These are phyloP conservation scores for Ustilago trichophora DNA, from an alignment of 1,284 basidiomycete genomes.

Conservation along the genomic window DNA sequence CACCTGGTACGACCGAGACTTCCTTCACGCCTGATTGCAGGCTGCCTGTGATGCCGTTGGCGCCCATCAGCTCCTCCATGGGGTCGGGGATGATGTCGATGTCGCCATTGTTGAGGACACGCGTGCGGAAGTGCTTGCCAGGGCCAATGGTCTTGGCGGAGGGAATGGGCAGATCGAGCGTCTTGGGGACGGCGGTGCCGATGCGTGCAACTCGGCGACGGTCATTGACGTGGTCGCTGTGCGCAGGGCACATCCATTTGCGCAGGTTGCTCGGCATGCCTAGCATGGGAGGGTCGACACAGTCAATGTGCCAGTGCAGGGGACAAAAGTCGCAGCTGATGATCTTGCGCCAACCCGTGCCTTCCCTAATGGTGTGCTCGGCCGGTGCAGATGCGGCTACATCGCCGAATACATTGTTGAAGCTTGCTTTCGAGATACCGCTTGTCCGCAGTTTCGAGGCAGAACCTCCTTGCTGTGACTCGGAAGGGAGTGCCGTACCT, in stretches of 20 bases:
- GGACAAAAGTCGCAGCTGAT: slow-evolving; percentile 95
- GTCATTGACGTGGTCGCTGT: slow-evolving; percentile 78
- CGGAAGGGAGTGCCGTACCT: slow-evolving; percentile 74
- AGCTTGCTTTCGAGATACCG: no score
- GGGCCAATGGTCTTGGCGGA: slow-evolving; percentile 69
- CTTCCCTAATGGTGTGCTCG: slow-evolving; percentile 35
- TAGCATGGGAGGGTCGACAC: slow-evolving; percentile 86
- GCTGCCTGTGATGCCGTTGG: slow-evolving; percentile 27
- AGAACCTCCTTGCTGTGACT: slow-evolving; percentile 53
- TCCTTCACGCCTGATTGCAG: slow-evolving; percentile 60
- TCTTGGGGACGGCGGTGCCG: slow-evolving; percentile 31
- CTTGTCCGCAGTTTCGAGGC: no score
- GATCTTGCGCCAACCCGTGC: slow-evolving; percentile 70
- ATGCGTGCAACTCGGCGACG: slow-evolving; percentile 48
- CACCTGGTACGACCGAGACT: slow-evolving; percentile 64
- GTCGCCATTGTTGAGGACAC: slow-evolving; percentile 87
- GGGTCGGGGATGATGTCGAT: slow-evolving; percentile 79
- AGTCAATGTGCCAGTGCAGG: slow-evolving; percentile 96
- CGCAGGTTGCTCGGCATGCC: slow-evolving; percentile 84
- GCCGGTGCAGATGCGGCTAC: slow-evolving; percentile 12
- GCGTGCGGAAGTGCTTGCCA: slow-evolving; percentile 73
- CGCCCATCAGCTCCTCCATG: slow-evolving; percentile 61
- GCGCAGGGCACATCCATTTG: slow-evolving; percentile 99
- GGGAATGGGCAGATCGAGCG: slow-evolving; percentile 45
- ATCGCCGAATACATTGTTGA: no score